These are phyloP conservation scores for Aurantiochytrium sp. DNA, from an alignment of 108 stramenopile genomes.

Conservation along the genomic window DNA sequence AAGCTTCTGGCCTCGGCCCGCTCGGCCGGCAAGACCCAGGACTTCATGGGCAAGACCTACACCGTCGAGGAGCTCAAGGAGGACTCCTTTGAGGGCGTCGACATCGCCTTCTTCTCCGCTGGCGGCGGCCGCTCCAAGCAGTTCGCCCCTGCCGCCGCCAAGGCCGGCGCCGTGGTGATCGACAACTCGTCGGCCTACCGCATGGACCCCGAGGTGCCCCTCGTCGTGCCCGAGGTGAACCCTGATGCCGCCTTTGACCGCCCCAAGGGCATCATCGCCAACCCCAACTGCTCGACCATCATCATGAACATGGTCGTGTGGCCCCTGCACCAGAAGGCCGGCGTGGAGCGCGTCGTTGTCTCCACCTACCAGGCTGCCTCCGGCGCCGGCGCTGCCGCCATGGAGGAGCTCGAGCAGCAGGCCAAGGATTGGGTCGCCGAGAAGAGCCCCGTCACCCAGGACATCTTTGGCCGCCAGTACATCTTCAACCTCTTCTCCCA, in stretches of 20 bases:
- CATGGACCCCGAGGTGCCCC: constrained; percentile 28
- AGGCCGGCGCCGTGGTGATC: constrained; percentile 19
- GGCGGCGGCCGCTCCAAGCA: constrained; percentile 24
- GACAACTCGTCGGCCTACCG: constrained; percentile 42
- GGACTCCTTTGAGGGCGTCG: constrained; percentile 21
- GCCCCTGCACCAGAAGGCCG: constrained; percentile 24
- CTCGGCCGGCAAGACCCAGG: constrained; percentile 30
- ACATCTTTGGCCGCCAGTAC: constrained; percentile 32
- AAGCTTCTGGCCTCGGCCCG: constrained; percentile 28
- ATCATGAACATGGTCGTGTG: constrained; percentile 34
- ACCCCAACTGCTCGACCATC: constrained; percentile 46
- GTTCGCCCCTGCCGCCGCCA: constrained; percentile 18
- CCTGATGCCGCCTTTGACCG: constrained; percentile 6
- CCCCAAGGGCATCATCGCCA: constrained; percentile 31
- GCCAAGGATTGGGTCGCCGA: constrained; percentile 9
- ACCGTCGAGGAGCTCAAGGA: constrained; percentile 18
- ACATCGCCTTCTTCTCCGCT: constrained; percentile 7
- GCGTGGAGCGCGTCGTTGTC: constrained; percentile 23
- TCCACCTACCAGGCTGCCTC: constrained; percentile 37
- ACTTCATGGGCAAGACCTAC: not conserved
- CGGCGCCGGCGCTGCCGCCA: constrained; percentile 36
- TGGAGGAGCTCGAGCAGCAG: constrained; percentile 33
- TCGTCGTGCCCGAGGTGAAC: constrained; percentile 46
- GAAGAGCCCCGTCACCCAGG: not conserved
- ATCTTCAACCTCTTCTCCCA: constrained; percentile 37